Base-by-base conservation (phyloP, 345 rosid species). In the Erysimum cheiranthoides region DNA sequence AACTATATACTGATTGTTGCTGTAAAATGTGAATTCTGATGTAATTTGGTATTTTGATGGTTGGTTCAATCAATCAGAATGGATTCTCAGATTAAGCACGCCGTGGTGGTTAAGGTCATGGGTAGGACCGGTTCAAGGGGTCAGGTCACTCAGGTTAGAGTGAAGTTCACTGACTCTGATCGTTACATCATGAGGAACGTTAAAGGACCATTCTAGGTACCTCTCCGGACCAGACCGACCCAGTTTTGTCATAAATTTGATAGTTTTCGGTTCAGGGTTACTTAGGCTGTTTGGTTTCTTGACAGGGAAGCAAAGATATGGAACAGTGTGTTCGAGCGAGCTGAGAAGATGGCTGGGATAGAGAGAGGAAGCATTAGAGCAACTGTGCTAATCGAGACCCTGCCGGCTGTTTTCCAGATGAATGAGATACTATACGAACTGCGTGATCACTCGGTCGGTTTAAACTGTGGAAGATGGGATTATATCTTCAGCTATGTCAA, bases 401-500 rank as follows among this genome's bases (percentile, higher is more conserved):
- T 95, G 14, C 94, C 99, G 0, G 99, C 97, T 2, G 93, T 88
- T 25, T 95, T 95, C 76, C 97, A 95, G 57, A 95, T 95, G 99
- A 85, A 95, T 70, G 98, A 95, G 79, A 92, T 95, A 68, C 81
- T 92, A 2, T 87, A 92, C 13, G 99, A 95, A 65, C 85, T 92
- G 4, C 86, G 86, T 66, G 94, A 92, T 57, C 99, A 92, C 73
- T 92, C 97, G 0, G 93, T 84, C 2, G 99, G 98, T 9, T 60
- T 95, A 52, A 95, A 92, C 77, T 92, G 99, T 68, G 97, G 99
- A 62, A 82, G 98, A 74, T 95, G 98, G 97, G 98, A 95, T 72
- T 92, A 89, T 75, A 95, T 95, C 35, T 92, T 92, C 80, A 95
- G 97, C 85, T 92, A 92, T 68, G 94, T 92, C 54, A 95, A 92